These are phyloP conservation scores for Ustilago vetiveriae DNA, from an alignment of 1,284 basidiomycete species.

Conservation along the genomic window DNA sequence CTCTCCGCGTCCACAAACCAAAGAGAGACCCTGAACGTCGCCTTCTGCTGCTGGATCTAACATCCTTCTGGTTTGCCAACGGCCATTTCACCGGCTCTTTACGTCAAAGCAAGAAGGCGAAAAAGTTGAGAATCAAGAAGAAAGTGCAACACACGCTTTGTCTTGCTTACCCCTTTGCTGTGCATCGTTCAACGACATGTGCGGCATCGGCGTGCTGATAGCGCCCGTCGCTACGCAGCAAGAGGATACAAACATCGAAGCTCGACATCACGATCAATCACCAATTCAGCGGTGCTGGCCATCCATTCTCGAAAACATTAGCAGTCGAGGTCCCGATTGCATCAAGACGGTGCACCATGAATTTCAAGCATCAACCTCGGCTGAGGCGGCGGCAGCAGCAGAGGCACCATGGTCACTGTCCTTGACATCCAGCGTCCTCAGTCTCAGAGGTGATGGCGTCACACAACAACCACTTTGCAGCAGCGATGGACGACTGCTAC, in stretches of 20 bases:
- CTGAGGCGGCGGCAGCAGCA: too few species aligned
- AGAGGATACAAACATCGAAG: not conserved
- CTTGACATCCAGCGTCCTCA: constrained; percentile 49
- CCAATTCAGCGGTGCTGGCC: constrained; percentile 7
- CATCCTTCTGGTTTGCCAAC: too few species aligned
- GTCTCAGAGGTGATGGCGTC: constrained; percentile 51
- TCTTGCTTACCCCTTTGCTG: not conserved
- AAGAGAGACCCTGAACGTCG: not conserved
- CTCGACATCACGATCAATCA: not conserved
- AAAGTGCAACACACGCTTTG: too few species aligned
- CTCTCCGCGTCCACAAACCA: too few species aligned
- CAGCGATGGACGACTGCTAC: constrained; percentile 16
- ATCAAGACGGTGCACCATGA: constrained; percentile 6
- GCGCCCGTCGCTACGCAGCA: constrained; percentile 3
- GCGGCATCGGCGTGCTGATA: constrained; percentile 33
- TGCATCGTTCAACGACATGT: constrained; percentile 14
- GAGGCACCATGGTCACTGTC: constrained; percentile 12
- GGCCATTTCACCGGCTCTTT: too few species aligned
- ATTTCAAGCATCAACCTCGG: constrained; percentile 3
- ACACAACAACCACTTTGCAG: constrained; percentile 48
- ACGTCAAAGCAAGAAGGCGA: too few species aligned
- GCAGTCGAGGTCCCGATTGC: constrained; percentile 22
- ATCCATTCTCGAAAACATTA: constrained; percentile 24
- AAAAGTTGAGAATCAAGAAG: not conserved
- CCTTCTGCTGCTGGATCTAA: too few species aligned